Conservation (phyloP, 2,329 filamentous ascomycete genomes). For the Trichothecium sympodiale region DNA sequence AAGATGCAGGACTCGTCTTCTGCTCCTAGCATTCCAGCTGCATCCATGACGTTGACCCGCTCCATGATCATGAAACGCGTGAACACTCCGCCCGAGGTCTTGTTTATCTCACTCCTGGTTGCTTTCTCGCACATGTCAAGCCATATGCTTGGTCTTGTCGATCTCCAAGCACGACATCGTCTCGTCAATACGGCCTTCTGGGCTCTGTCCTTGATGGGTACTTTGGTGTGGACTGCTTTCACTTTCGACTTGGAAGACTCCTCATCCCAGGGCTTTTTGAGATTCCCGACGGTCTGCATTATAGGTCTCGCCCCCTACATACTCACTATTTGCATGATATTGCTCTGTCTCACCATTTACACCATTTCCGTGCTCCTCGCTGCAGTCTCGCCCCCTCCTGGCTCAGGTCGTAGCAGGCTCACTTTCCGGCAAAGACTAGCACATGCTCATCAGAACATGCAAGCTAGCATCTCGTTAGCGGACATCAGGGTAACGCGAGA, state of each 20-base stretch:
- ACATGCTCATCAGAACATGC: slow-evolving; percentile 76
- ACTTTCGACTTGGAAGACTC: slow-evolving; percentile 51
- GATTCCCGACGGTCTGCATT: slow-evolving; percentile 89
- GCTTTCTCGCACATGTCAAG: slow-evolving; percentile 81
- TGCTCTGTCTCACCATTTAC: slow-evolving; percentile 69
- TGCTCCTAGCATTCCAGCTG: neutral
- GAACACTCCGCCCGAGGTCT: slow-evolving; percentile 81
- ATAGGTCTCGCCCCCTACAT: slow-evolving; percentile 92
- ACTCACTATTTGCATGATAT: slow-evolving; percentile 71
- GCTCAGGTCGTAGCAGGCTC: slow-evolving; percentile 8
- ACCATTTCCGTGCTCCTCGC: slow-evolving; percentile 64
- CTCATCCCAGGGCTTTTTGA: slow-evolving; percentile 54
- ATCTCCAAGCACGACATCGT: slow-evolving; percentile 68
- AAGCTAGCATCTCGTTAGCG: slow-evolving; percentile 78
- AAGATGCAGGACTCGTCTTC: slow-evolving; percentile 10
- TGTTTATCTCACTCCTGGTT: slow-evolving; percentile 80
- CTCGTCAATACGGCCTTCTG: slow-evolving; percentile 80
- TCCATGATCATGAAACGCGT: slow-evolving; percentile 65
- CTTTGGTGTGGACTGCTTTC: slow-evolving; percentile 67
- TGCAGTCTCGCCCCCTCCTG: slow-evolving; percentile 29
- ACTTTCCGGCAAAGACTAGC: slow-evolving; percentile 49
- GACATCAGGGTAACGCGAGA: slow-evolving; percentile 71
- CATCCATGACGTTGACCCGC: slow-evolving; percentile 39
- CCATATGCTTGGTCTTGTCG: slow-evolving; percentile 69
- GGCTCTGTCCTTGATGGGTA: slow-evolving; percentile 81